These are phyloP conservation scores for Oidiodendron maius DNA, from an alignment of 495 filamentous ascomycete genomes.

Conservation along the genomic window DNA sequence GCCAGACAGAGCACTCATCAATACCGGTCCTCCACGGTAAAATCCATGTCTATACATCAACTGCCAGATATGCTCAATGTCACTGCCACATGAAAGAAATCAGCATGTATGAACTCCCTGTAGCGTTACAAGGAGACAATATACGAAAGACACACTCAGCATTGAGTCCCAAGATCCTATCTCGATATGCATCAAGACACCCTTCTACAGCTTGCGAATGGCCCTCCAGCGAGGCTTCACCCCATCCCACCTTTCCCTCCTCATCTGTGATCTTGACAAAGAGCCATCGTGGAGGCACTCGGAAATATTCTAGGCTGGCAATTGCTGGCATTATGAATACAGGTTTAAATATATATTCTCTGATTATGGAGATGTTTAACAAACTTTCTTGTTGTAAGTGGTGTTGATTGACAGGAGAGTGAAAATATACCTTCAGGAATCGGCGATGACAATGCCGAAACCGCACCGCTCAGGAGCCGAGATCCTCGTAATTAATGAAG, in stretches of 20 bases:
- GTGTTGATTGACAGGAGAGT: no score
- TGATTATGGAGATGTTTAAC: no score
- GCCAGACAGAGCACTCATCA: slow-evolving; percentile 74
- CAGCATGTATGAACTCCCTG: not conserved
- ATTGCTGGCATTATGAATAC: slow-evolving; percentile 66
- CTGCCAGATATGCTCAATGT: slow-evolving; percentile 82
- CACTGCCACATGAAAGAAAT: slow-evolving; percentile 32
- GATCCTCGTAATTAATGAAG: no score
- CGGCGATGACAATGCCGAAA: no score
- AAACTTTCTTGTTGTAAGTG: no score
- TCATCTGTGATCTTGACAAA: slow-evolving; percentile 73
- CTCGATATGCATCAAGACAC: slow-evolving; percentile 60
- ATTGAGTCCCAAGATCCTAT: slow-evolving; percentile 60
- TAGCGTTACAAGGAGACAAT: not conserved
- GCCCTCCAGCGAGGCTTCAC: slow-evolving; percentile 71
- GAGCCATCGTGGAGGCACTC: slow-evolving; percentile 69
- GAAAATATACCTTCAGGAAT: no score
- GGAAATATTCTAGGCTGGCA: slow-evolving; percentile 65
- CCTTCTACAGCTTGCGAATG: slow-evolving; percentile 76
- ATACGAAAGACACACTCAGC: slow-evolving; percentile 51
- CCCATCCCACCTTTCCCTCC: slow-evolving; percentile 61
- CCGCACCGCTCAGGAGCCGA: no score
- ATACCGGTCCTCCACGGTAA: slow-evolving; percentile 75
- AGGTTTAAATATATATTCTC: no score
- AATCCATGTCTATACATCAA: slow-evolving; percentile 62